Evolutionary conservation across 2,329 filamentous ascomycete genomes (phyloP), one percentile per base, ranked within the genome.

Genomic region (Phaeosphaeria sp.): DNA sequence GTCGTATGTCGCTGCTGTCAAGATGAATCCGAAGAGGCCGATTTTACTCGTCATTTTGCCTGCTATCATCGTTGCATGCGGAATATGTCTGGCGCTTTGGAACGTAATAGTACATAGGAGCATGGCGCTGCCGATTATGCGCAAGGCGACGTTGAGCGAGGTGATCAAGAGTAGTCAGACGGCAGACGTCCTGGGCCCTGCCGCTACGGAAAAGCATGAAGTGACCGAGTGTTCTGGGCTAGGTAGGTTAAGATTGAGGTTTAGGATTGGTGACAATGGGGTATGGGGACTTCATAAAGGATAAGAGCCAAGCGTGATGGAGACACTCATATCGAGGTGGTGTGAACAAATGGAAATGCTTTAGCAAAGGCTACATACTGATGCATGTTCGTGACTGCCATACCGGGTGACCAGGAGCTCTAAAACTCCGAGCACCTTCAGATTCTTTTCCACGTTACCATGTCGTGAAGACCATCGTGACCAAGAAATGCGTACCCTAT

Each of bases 401-500:
- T 49, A 36, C 47, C 47, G 24, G 47, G 30, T 36, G 33, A 49
- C 44, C 18, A 25, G 24, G 47, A 49, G 47, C 47, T 39, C 30
- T 40, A 49, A 49, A 49, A n/a, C 47, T 49, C 47, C 47, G 17
- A 39, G 33, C 47, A 49, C 47, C 47, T 9, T 49, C 30, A 36
- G 8, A 49, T 39, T 40, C 47, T 22, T 49, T 21, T 18, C 47
- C 47, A 49, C 30, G 46, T 39, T 39, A 22, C 33, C 20, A 24
- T 30, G 11, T 49, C 47, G 30, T 49, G 21, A 49, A 49, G 18
- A 40, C 47, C 13, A 36, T 40, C 30, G 47, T 49, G 47, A 18
- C 33, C 27, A 49, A 49, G 47, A 60, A 57, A 53, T 13, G 42
- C 52, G 56, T 40, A 56, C 55, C 18, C 45, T 42, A 51, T 48